phyloP scores from a whole-genome alignment of 1,284 basidiomycete species.

The Amylostereum areolatum region DNA sequence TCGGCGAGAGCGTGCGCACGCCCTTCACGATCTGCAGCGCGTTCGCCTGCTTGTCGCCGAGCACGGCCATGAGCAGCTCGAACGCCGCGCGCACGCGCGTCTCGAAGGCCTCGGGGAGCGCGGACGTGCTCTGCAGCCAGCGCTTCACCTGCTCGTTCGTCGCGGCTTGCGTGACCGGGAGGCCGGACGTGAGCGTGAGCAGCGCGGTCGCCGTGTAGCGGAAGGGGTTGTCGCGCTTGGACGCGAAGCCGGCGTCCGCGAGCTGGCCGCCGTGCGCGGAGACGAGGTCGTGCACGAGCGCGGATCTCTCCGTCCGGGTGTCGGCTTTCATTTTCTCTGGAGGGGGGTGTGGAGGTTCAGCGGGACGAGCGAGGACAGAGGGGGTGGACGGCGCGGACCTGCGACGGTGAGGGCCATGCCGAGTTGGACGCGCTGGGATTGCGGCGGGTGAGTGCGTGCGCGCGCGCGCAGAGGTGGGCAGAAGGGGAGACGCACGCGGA shows the following conservation, averaged over 20 bases:
- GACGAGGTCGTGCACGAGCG: not conserved
- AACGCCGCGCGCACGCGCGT: constrained; percentile 36
- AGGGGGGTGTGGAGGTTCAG: not conserved
- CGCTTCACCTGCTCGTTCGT: not conserved
- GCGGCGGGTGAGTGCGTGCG: not conserved
- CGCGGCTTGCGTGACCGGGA: not conserved
- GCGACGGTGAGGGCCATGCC: constrained; percentile 38
- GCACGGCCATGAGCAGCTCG: constrained; percentile 48
- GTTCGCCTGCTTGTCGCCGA: constrained; percentile 37
- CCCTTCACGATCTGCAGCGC: not conserved
- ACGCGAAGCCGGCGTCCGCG: not conserved
- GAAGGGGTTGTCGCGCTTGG: not conserved
- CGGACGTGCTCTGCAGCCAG: not conserved
- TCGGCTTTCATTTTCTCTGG: constrained; percentile 1
- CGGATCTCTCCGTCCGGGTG: not conserved
- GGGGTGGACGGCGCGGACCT: constrained; percentile 22
- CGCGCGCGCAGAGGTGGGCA: no score
- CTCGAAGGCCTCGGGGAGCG: no score
- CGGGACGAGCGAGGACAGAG: not conserved
- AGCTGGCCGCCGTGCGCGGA: not conserved
- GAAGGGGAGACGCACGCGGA: constrained; percentile 44
- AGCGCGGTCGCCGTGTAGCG: not conserved
- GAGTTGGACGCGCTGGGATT: constrained; percentile 36
- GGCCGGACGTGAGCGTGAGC: not conserved
- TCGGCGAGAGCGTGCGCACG: not conserved